phyloP scores from a whole-genome alignment of 371 early-diverging fungal species.

The Lichtheimia hyalospora region DNA sequence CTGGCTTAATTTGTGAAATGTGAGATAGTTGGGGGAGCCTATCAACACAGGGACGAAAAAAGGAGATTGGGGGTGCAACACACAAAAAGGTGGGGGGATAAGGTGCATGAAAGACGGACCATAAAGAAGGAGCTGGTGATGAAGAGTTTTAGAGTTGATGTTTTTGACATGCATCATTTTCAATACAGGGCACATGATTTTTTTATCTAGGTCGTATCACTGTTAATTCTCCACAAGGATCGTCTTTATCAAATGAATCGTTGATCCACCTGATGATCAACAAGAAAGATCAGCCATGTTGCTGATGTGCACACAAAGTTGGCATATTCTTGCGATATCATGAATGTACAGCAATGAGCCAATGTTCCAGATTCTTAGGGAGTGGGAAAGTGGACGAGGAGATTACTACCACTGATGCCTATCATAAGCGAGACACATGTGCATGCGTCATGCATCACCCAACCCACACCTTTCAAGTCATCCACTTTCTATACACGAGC shows the following conservation, averaged over 20 bases:
- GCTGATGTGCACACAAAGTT: not conserved
- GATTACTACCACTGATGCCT: not conserved
- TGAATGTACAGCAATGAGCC: not conserved
- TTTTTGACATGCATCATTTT: conserved; percentile 1
- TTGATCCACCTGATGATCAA: too few species aligned
- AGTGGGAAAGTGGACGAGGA: too few species aligned
- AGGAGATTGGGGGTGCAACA: not conserved
- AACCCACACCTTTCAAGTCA: not conserved
- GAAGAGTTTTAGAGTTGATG: not conserved
- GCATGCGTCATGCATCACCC: conserved; percentile 11
- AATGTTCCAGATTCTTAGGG: not conserved
- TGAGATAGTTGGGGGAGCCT: not conserved
- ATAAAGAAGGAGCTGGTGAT: not conserved
- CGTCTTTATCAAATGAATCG: too few species aligned
- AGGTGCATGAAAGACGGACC: not conserved
- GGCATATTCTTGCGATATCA: not conserved
- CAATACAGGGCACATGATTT: not conserved
- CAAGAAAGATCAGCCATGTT: not conserved
- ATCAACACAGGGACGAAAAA: not conserved
- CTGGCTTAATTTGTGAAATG: not conserved
- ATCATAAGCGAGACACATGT: conserved; percentile 5
- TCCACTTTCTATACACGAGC: not conserved
- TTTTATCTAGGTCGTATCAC: too few species aligned
- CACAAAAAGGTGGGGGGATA: not conserved
- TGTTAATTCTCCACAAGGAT: too few species aligned